Conservation (phyloP, 352 stramenopile species). For the Globisporangium cylindrosporum region DNA sequence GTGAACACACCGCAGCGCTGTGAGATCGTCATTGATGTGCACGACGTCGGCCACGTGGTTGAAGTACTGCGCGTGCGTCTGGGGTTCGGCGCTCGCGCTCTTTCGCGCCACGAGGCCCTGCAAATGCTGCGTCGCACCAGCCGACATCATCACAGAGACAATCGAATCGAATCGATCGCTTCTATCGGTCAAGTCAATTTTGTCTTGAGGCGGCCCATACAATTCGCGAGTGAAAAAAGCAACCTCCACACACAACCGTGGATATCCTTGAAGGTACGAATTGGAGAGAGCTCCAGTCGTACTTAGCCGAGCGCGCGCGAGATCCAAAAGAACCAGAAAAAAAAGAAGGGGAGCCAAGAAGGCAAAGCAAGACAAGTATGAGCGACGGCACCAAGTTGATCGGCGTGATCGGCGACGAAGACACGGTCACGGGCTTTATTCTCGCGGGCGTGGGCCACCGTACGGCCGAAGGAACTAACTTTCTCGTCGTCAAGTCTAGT, state of each 20-base stretch:
- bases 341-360: constrained; percentile 1
- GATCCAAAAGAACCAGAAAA: constrained; percentile 8
- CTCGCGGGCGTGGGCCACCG: constrained; percentile 95
- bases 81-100: constrained; percentile 41
- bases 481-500: constrained; percentile 96
- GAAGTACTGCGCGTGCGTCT: constrained; percentile 69
- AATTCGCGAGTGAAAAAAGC: constrained; percentile 2
- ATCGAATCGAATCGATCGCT: background rate
- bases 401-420: constrained; percentile 90
- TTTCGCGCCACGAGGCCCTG: constrained; percentile 66
- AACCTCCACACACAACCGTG: background rate
- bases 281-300: background rate
- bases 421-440: constrained; percentile 98
- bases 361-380: constrained; percentile 25
- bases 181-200: background rate
- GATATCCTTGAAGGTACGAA: constrained; percentile 1
- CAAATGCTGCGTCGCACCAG: constrained; percentile 41
- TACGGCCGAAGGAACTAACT: constrained; percentile 95
- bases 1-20: constrained; percentile 39
- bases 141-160: constrained; percentile 8
- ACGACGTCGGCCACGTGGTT: constrained; percentile 64
- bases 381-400: constrained; percentile 85
- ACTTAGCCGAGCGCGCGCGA: background rate
- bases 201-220: background rate
- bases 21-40: constrained; percentile 50